Conservation (phyloP, 345 rosid genomes). For the Populus simonii region DNA sequence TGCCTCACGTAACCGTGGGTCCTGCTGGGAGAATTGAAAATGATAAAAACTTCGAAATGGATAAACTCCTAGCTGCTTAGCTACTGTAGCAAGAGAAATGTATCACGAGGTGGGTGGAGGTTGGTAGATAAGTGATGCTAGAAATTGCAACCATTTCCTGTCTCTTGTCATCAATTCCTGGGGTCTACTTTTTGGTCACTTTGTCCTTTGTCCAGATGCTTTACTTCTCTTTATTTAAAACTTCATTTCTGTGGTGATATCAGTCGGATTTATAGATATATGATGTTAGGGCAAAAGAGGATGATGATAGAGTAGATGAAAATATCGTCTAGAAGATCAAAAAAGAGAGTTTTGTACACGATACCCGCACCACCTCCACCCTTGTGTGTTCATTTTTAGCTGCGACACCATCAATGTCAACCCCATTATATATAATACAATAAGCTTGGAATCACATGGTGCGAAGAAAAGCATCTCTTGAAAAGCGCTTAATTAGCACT, state of each 20-base stretch:
- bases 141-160: conserved; percentile 5
- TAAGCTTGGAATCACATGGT: background rate
- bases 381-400: background rate
- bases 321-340: background rate
- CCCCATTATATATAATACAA: background rate
- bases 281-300: background rate
- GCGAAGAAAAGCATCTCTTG: background rate
- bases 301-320: background rate
- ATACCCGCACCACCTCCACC: background rate
- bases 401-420: background rate
- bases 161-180: conserved; percentile 12
- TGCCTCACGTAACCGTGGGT: background rate
- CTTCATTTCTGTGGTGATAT: background rate
- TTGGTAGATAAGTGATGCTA: conserved; percentile 17
- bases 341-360: background rate
- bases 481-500: background rate
- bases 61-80: background rate
- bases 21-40: background rate
- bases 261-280: background rate
- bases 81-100: background rate
- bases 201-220: background rate
- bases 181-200: background rate
- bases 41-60: background rate
- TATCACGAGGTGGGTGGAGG: background rate
- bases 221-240: background rate